These are phyloP conservation scores for Sclerotinia minor DNA, from an alignment of 2,329 filamentous ascomycete species.

Conservation along the genomic window DNA sequence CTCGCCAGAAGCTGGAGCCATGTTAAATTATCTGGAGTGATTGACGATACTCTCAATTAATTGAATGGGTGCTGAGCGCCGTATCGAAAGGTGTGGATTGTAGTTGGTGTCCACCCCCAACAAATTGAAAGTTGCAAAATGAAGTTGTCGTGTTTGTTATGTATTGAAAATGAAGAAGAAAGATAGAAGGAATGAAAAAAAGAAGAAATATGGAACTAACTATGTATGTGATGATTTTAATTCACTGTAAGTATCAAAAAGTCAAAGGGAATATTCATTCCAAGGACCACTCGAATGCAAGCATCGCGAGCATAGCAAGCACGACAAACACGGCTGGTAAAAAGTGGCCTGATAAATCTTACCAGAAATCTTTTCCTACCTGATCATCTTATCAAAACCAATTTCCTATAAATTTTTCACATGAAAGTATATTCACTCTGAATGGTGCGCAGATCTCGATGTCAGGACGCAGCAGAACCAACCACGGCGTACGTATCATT, in stretches of 20 bases:
- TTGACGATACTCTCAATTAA: not conserved
- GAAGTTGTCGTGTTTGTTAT: not conserved
- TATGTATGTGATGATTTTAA: not conserved
- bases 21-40: constrained; percentile 15
- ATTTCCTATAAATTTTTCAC: too few species aligned
- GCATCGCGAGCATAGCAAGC: not conserved
- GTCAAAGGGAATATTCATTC: not conserved
- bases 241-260: not conserved
- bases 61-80: not conserved
- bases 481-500: not conserved
- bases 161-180: constrained; percentile 5
- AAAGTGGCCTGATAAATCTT: constrained; percentile 16
- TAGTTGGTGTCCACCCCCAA: not conserved
- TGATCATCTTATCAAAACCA: not conserved
- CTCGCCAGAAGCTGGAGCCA: constrained; percentile 37
- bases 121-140: not conserved
- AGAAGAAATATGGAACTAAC: not conserved
- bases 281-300: not conserved
- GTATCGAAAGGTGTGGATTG: not conserved
- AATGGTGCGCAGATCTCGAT: not conserved
- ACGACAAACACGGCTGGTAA: not conserved
- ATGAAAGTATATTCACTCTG: not conserved
- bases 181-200: not conserved
- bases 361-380: not conserved
- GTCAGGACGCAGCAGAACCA: not conserved